phyloP scores from a whole-genome alignment of 139 green algal genomes.

The Chlamydomonas sp. region DNA sequence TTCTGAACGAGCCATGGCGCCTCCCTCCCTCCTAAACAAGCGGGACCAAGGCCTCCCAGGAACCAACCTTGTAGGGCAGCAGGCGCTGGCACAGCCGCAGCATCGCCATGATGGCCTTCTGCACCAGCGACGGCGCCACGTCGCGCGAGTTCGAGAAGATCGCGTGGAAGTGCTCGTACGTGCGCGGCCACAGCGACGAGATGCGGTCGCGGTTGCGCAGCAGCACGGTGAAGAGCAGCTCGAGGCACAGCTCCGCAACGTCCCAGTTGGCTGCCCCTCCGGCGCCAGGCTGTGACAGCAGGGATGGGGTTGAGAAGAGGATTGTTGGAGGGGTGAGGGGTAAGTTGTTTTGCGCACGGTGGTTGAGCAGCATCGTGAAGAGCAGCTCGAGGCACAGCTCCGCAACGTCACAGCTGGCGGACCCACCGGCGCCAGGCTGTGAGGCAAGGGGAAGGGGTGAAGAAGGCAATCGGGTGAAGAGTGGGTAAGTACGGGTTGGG shows the following conservation, averaged over 20 bases:
- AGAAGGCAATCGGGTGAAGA: no score
- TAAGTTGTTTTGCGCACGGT: constrained; percentile 66
- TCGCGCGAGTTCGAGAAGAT: constrained; percentile 28
- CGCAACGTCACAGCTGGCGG: constrained; percentile 43
- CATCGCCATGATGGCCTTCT: constrained; percentile 77
- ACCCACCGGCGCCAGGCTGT: background rate
- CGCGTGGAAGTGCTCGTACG: constrained; percentile 67
- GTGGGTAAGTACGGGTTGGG: no score
- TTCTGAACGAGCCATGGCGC: no score
- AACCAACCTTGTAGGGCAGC: constrained; percentile 80
- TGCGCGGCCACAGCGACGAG: constrained; percentile 69
- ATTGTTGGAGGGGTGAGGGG: no score
- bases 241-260: constrained; percentile 74
- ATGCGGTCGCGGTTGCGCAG: constrained; percentile 86
- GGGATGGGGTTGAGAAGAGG: no score
- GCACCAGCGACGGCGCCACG: constrained; percentile 47
- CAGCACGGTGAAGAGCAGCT: constrained; percentile 80
- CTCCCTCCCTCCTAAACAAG: no score
- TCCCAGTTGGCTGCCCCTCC: constrained; percentile 32
- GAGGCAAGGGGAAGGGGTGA: no score
- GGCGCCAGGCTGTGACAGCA: no score
- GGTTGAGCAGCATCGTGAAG: constrained; percentile 76
- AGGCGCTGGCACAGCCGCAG: constrained; percentile 80
- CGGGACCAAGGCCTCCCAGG: no score
- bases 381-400: constrained; percentile 88